A percentile compares a stretch with the other conserved stretches of the same genome.
These are phyloP conservation scores for Sclerotinia nivalis DNA, from an alignment of 2,329 filamentous ascomycete genomes.

Conservation along the genomic window DNA sequence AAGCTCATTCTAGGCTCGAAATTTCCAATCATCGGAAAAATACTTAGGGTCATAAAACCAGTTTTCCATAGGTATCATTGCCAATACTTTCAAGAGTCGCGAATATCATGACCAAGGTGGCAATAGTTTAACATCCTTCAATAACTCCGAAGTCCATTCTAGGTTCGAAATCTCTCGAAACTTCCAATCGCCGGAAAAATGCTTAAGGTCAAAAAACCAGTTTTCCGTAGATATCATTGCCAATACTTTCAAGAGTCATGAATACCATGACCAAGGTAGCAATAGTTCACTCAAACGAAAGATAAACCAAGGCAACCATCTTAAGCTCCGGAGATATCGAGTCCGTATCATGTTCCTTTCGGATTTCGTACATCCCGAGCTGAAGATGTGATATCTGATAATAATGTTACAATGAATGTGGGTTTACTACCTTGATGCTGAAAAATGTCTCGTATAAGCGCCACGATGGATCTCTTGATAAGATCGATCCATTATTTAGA, in stretches of 20 bases:
- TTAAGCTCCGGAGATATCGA: neutral
- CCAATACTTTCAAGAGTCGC: too few species aligned
- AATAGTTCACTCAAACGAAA: neutral
- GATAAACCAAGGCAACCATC: neutral
- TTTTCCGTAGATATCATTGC: neutral
- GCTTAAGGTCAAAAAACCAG: neutral
- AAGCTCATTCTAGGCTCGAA: neutral
- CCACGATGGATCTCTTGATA: conserved; percentile 9
- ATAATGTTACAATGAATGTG: neutral
- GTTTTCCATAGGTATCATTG: too few species aligned
- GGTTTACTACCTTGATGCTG: neutral
- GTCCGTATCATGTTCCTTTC: conserved; percentile 1
- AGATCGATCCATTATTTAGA: neutral
- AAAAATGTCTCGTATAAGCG: neutral
- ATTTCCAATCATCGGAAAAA: too few species aligned
- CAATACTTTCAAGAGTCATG: neutral
- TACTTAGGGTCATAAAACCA: too few species aligned
- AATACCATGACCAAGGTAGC: neutral
- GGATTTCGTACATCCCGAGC: neutral
- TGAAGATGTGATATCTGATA: neutral
- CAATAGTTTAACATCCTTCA: neutral
- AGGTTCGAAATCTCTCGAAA: neutral
- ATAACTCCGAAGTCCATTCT: neutral
- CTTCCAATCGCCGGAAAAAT: neutral
- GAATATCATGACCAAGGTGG: too few species aligned